Percentiles rank a stretch among this genome's conserved stretches.
Evolutionary conservation across 1,284 basidiomycete species (phyloP).

Genomic region (Pholiota adiposa): DNA sequence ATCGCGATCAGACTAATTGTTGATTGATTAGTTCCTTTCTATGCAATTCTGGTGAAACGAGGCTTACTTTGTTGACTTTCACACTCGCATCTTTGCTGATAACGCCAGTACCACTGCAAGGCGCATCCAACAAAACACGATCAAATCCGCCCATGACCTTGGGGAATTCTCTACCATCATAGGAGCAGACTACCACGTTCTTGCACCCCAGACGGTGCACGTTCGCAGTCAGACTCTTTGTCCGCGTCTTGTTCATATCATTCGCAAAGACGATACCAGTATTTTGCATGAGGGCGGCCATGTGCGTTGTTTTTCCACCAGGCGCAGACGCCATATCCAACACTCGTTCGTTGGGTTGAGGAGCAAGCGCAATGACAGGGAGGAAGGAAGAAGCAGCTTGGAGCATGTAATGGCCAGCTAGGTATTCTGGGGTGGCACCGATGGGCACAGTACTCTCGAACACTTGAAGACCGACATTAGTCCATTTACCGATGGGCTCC

Average conservation of each 20-base stretch:
- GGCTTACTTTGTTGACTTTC: constrained; percentile 93
- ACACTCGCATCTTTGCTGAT: constrained; percentile 98
- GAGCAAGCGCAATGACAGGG: constrained; percentile 95
- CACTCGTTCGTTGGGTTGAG: constrained; percentile 92
- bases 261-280: constrained; percentile 99
- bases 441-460: constrained; percentile 97
- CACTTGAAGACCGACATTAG: constrained; percentile 96
- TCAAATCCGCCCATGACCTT: constrained; percentile 99
- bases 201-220: constrained; percentile 97
- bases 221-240: constrained; percentile 97
- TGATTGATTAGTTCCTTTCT: constrained; percentile 6
- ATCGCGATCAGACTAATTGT: constrained; percentile 84
- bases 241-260: constrained; percentile 93
- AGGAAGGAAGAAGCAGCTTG: constrained; percentile 99
- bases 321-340: constrained; percentile 99
- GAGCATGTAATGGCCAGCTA: constrained; percentile 99
- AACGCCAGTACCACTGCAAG: constrained; percentile 97
- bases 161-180: constrained; percentile 98
- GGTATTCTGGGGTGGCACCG: constrained; percentile 97
- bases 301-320: constrained; percentile 97
- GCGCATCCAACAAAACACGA: constrained; percentile 94
- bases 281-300: constrained; percentile 96
- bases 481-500: constrained; percentile 99
- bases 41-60: not conserved
- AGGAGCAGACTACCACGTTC: constrained; percentile 97